phyloP scores from a whole-genome alignment of 139 green algal genomes.

The Desmodesmus armatus region DNA sequence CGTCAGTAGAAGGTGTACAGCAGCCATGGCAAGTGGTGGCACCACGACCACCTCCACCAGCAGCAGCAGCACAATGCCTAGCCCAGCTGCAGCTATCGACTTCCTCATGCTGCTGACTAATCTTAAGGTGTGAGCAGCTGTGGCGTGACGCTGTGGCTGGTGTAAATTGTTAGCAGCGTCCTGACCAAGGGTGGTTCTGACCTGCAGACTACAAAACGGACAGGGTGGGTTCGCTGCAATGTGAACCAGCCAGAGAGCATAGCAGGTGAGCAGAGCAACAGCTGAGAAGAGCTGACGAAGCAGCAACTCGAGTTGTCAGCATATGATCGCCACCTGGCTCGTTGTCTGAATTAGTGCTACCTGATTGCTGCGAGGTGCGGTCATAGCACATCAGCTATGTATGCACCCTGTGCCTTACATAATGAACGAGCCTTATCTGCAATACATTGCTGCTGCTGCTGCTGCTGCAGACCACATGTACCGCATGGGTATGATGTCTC shows the following conservation, averaged over 20 bases:
- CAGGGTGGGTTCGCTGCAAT: constrained; percentile 87
- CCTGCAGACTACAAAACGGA: constrained; percentile 85
- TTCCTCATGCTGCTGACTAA: constrained; percentile 81
- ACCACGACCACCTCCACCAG: constrained; percentile 13
- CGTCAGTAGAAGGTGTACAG: background rate
- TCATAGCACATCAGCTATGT: background rate
- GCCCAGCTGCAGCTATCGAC: constrained; percentile 68
- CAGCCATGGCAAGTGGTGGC: background rate
- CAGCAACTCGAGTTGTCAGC: no score
- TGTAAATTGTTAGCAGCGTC: background rate
- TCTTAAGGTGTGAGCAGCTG: constrained; percentile 69
- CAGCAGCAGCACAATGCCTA: constrained; percentile 37
- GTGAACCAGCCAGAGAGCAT: constrained; percentile 90
- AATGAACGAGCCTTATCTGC: background rate
- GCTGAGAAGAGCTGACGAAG: no score
- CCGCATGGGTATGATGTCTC: constrained; percentile 92
- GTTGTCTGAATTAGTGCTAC: background rate
- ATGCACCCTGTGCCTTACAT: background rate
- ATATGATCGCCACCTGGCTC: background rate
- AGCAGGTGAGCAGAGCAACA: constrained; percentile 57
- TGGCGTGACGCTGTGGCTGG: background rate
- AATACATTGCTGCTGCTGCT: background rate
- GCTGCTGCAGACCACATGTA: constrained; percentile 90
- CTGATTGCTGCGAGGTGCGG: background rate
- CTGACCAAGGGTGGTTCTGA: background rate